Evolutionary conservation across 1,139 yeast genomes (phyloP).

Genomic region (Geotrichum macrosporum): DNA sequence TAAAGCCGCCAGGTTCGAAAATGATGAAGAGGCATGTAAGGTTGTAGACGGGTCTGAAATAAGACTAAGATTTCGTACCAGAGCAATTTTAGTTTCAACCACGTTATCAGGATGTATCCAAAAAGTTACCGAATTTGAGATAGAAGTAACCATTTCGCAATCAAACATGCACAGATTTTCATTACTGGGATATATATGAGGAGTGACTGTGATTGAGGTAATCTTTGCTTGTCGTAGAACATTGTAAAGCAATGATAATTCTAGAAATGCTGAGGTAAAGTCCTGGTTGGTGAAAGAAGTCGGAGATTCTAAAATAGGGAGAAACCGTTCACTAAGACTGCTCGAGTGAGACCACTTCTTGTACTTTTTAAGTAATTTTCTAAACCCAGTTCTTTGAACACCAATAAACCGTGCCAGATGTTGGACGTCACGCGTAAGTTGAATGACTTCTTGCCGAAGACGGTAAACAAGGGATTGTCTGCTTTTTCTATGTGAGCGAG

Average conservation of each 20-base stretch:
- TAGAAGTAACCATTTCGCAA: slow-evolving; percentile 37
- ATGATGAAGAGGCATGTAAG: slow-evolving; percentile 11
- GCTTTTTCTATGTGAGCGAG: slow-evolving; percentile 21
- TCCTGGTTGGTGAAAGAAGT: slow-evolving; percentile 62
- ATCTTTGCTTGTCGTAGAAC: slow-evolving; percentile 39
- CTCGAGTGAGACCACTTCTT: slow-evolving; percentile 52
- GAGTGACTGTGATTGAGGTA: slow-evolving; percentile 21
- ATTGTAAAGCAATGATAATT: slow-evolving; percentile 57
- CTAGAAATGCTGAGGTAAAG: slow-evolving; percentile 59
- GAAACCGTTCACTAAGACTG: slow-evolving; percentile 34
- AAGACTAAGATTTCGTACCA: slow-evolving; percentile 38
- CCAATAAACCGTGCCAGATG: slow-evolving; percentile 68
- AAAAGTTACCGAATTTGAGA: slow-evolving; percentile 36
- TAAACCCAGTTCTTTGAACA: slow-evolving; percentile 75
- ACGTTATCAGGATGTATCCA: slow-evolving; percentile 42
- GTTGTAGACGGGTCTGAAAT: slow-evolving; percentile 25
- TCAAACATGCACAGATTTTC: slow-evolving; percentile 35
- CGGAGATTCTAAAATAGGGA: slow-evolving; percentile 38
- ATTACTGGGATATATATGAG: slow-evolving; percentile 20
- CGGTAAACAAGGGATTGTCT: slow-evolving; percentile 32
- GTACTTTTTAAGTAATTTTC: slow-evolving; percentile 78
- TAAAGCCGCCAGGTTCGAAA: slow-evolving; percentile 1
- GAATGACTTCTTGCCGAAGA: slow-evolving; percentile 39
- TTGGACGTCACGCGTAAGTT: slow-evolving; percentile 58
- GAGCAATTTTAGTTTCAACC: slow-evolving; percentile 39